Evolutionary conservation across 1,284 basidiomycete genomes (phyloP).

Genomic region (Tylopilus sp.): DNA sequence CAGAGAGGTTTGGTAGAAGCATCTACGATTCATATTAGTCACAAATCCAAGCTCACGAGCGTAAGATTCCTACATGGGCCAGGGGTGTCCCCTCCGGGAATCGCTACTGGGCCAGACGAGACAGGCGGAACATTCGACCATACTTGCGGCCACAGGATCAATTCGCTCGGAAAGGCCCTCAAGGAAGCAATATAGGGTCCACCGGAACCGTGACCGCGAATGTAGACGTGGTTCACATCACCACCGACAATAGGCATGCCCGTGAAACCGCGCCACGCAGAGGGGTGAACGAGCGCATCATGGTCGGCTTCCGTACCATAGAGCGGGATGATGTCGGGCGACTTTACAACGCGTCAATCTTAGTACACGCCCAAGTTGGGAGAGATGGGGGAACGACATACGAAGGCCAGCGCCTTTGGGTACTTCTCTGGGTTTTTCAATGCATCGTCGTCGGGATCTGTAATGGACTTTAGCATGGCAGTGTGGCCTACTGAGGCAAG

Average conservation of each 20-base stretch:
- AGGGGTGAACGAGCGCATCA: neutral
- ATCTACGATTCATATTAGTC: neutral
- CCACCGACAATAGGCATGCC: slow-evolving; percentile 13
- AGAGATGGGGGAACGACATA: neutral
- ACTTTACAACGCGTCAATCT: slow-evolving; percentile 3
- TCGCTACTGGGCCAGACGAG: slow-evolving; percentile 7
- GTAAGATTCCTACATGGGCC: slow-evolving; percentile 6
- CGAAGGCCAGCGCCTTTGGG: slow-evolving; percentile 10
- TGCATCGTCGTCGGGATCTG: slow-evolving; percentile 14
- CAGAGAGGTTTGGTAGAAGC: slow-evolving; percentile 1
- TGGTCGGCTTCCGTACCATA: slow-evolving; percentile 4
- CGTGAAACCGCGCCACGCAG: slow-evolving; percentile 10
- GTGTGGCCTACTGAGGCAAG: neutral
- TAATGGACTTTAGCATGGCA: neutral
- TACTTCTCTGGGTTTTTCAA: slow-evolving; percentile 1
- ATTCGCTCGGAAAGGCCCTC: slow-evolving; percentile 11
- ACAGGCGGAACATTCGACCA: neutral
- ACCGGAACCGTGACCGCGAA: slow-evolving; percentile 9
- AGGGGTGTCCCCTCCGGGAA: neutral
- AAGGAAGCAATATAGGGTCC: slow-evolving; percentile 8
- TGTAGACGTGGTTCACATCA: slow-evolving; percentile 11
- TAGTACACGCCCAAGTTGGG: neutral
- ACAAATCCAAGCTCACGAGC: neutral
- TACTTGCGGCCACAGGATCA: slow-evolving; percentile 14
- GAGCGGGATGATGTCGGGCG: slow-evolving; percentile 12